Percentiles rank a stretch among this genome's conserved stretches.
Evolutionary conservation across 2,329 filamentous ascomycete species (phyloP).

Genomic region (Exserohilum turcica): DNA sequence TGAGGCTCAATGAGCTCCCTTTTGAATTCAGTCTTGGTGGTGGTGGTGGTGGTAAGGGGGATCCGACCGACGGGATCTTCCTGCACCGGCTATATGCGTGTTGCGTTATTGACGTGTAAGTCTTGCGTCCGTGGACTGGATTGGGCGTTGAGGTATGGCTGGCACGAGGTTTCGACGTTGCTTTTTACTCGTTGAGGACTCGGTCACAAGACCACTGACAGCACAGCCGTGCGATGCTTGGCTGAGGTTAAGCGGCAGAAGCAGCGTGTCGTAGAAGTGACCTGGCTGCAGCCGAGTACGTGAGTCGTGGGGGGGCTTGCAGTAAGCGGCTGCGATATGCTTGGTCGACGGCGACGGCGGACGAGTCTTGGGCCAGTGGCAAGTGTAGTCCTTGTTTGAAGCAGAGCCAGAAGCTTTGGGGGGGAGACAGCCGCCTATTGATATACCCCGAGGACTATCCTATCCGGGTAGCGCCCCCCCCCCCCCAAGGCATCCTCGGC

Average conservation of each 20-base stretch:
- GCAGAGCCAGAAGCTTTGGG: conserved; percentile 13
- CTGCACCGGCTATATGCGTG: conserved; percentile 22
- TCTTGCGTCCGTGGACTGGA: conserved; percentile 24
- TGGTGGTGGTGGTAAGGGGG: conserved; percentile 12
- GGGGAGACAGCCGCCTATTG: conserved; percentile 28
- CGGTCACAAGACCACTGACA: conserved; percentile 44
- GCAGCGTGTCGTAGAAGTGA: conserved; percentile 28
- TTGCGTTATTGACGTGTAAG: conserved; percentile 29
- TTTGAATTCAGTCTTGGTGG: conserved; percentile 25
- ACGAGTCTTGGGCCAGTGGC: conserved; percentile 12
- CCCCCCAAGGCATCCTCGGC: conserved; percentile 19
- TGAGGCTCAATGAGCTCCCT: conserved; percentile 36
- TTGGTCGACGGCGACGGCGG: conserved; percentile 27
- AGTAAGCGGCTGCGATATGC: conserved; percentile 18
- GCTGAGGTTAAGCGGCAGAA: conserved; percentile 25
- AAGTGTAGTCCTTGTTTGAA: conserved; percentile 5
- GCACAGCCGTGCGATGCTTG: conserved; percentile 41
- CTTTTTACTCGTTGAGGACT: conserved; percentile 31
- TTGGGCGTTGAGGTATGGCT: conserved; percentile 31
- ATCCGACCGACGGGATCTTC: conserved; percentile 26
- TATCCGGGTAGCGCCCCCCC: conserved; percentile 19
- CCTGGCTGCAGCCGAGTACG: conserved; percentile 33
- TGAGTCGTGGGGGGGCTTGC: conserved; percentile 39
- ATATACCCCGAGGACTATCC: conserved; percentile 44
- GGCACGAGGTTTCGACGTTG: conserved; percentile 23